These are phyloP conservation scores for Candida vaughaniae DNA, from an alignment of 805 yeast genomes.

Conservation along the genomic window DNA sequence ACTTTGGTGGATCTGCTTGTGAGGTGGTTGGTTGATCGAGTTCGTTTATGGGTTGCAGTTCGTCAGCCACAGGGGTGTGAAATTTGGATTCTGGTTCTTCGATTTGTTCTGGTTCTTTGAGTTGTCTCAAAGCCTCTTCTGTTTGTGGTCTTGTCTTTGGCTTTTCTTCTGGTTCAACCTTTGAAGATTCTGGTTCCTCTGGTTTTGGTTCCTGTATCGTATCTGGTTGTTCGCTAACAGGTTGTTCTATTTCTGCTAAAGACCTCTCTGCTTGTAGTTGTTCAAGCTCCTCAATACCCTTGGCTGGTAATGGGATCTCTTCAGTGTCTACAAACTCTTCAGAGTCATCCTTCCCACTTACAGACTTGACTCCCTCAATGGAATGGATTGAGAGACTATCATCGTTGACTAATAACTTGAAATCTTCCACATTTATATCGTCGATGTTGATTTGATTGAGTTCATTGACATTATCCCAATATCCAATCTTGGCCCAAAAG, in stretches of 20 bases:
- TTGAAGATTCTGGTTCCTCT: not conserved
- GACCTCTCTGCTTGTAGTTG: not conserved
- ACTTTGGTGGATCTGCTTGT: not conserved
- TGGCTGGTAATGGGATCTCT: not conserved
- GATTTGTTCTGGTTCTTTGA: constrained; percentile 3
- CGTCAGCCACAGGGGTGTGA: too few relatives aligned
- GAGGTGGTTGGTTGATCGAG: not conserved
- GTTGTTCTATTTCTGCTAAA: not conserved
- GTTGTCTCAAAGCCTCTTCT: not conserved
- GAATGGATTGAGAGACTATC: constrained; percentile 6
- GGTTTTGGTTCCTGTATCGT: not conserved
- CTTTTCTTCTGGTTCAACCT: constrained; percentile 1
- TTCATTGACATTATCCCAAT: constrained; percentile 59
- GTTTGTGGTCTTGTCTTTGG: not conserved
- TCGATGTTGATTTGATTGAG: constrained; percentile 27
- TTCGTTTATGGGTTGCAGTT: not conserved
- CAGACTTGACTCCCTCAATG: constrained; percentile 11
- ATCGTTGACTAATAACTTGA: constrained; percentile 14
- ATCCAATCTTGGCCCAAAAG: constrained; percentile 82
- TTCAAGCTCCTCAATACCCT: not conserved
- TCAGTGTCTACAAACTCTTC: too few relatives aligned
- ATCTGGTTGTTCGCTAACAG: constrained; percentile 2
- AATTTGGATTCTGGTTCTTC: constrained; percentile 4
- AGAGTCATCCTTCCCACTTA: not conserved
- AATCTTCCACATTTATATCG: constrained; percentile 21